Evolutionary conservation across 2,329 filamentous ascomycete genomes (phyloP).

Genomic region (Colletotrichum sp.): DNA sequence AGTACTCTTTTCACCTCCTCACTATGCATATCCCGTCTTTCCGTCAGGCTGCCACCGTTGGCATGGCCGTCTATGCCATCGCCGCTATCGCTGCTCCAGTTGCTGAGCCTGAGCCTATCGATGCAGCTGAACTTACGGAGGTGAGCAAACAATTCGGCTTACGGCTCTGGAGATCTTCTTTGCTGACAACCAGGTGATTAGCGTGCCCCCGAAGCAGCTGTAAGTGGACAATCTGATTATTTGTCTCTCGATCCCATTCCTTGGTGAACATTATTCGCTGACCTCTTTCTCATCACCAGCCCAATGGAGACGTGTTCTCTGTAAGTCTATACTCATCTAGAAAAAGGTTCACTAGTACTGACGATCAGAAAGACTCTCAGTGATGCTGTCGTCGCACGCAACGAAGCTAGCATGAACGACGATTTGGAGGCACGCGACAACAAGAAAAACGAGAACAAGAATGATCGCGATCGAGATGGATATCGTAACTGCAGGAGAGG

Average conservation of each 20-base stretch:
- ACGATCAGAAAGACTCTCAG: background rate
- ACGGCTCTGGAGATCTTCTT: background rate
- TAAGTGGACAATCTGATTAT: background rate
- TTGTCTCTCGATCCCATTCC: background rate
- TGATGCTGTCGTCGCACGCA: background rate
- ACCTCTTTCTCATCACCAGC: background rate
- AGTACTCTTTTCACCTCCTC: background rate
- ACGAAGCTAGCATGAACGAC: background rate
- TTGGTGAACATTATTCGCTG: background rate
- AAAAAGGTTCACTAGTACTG: background rate
- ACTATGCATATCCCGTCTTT: slow-evolving; percentile 8
- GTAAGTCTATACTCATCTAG: background rate
- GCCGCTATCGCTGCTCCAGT: background rate
- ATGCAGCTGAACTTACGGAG: background rate
- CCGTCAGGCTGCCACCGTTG: background rate
- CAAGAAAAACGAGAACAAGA: background rate
- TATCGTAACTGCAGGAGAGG: background rate
- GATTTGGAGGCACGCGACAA: background rate
- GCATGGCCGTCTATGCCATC: slow-evolving; percentile 8
- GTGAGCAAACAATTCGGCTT: background rate
- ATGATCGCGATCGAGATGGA: background rate
- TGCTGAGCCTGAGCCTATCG: background rate
- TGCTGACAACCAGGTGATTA: background rate
- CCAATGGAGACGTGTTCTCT: background rate
- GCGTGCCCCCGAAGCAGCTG: slow-evolving; percentile 2